Evolutionary conservation across 1,284 basidiomycete species (phyloP), one percentile per base, ranked within the genome.

Genomic region (Fomitopsis betulina): DNA sequence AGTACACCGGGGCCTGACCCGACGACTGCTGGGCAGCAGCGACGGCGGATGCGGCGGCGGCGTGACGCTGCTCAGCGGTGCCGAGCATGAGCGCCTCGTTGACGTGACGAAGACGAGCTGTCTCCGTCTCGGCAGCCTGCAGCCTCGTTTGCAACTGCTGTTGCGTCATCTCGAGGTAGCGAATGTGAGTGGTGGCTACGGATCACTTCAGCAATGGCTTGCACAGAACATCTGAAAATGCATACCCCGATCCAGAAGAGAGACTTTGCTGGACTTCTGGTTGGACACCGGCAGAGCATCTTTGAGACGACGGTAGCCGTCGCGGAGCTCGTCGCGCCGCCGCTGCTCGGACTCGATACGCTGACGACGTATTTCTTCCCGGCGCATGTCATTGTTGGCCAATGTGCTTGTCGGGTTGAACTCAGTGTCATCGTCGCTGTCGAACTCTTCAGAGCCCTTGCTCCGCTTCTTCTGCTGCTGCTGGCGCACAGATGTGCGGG

Each of bases 241-340:
- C 85, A 58, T 69, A 87, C 87, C 86, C 67, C 92, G 85, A 69
- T 94, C 92, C 66, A 95, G 83, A 59, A 94, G 78, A 60, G 85
- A 89, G 55, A 92, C 87, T 77, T 95, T 94, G 82, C 88, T 91
- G 17, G 87, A 86, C 79, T 93, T 91, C 80, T 94, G 91, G 77
- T 91, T 92, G 52, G 88, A 89, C 57, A 85, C 78, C 25, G 93
- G 93, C 61, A 95, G 84, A 55, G 86, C 87, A 64, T 91, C 88
- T 80, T 91, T 92, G 73, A 95, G 85, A 58, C 87, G 81, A 67
- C 86, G 83, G 75, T 94, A 95, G 58, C 92, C 92, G 60, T 93
- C 90, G 58, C 91, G 79, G 67, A 94, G 86, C 75, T 94, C 91
- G 67, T 94, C 90, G 52, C 92, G 85, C 67, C 91, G 83, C 65